Evolutionary conservation across 768 basidiomycete species (phyloP), one percentile per base, ranked within the genome.

Genomic region (Boletus huronensis): DNA sequence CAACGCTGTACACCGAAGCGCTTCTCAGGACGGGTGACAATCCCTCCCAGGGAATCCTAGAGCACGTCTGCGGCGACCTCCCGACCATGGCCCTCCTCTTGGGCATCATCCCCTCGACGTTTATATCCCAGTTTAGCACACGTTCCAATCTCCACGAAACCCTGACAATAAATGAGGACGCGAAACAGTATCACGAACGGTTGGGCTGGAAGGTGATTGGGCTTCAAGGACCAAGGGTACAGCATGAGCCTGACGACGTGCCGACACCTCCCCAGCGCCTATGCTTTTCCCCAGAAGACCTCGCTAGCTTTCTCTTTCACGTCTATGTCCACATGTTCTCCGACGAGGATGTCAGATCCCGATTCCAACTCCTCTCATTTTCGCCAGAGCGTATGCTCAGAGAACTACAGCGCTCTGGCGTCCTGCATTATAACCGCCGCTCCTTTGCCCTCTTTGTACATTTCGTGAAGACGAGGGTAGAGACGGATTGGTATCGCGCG

Each of bases 401-500:
- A 1, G 16, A 5, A 10, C 50, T 68, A 6, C 25, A 29, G 29
- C 45, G 28, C 7, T 59, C 50, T 0, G 58, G 52, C 14, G 26
- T 71, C 19, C 34, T 76, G 17, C 79, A 79, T 51, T 82, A 85
- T 55, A 72, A 62, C 23, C 75, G 83, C 9, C 71, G 71, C 29
- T 76, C 73, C 28, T 83, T 84, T 50, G 79, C 70, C 0, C 53
- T 71, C 0, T 66, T 85, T 35, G 70, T 84, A 8, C 67, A 67
- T 25, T 53, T 76, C 8, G 67, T 80, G 11, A 75, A 73, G 54
- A 65, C 63, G n/a, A 65, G 71, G 36, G 60, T 76, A 1, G 52
- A 54, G 14, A 61, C 67, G 0, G 66, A 77, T 41, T 86, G 85
- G 84, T 36, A 40, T 1, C 43, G 64, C 16, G 58, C 72, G 6